Percentiles rank a stretch among this genome's conserved stretches.
These are phyloP conservation scores for Penicillium manginii DNA, from an alignment of 495 filamentous ascomycete species.

Conservation along the genomic window DNA sequence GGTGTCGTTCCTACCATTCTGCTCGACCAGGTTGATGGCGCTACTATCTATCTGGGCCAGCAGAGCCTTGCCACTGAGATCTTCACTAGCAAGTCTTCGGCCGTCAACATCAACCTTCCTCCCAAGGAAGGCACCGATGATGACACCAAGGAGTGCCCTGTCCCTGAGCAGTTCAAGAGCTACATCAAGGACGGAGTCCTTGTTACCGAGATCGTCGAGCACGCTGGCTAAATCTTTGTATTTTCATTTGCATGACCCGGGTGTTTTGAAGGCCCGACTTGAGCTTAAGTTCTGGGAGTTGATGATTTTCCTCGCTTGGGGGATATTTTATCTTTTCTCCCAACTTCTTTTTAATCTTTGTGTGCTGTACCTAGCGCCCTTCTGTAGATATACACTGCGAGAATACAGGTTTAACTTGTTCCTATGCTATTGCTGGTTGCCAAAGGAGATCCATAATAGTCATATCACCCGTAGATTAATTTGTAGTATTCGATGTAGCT, in stretches of 20 bases:
- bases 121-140: constrained; percentile 59
- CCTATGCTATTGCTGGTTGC: background rate
- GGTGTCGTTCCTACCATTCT: constrained; percentile 83
- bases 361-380: constrained; percentile 26
- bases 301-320: constrained; percentile 7
- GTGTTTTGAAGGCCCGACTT: background rate
- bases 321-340: background rate
- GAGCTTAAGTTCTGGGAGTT: background rate
- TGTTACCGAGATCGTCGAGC: constrained; percentile 87
- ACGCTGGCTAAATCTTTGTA: constrained; percentile 61
- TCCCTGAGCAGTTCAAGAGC: constrained; percentile 90
- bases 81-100: constrained; percentile 82
- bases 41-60: constrained; percentile 79
- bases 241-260: background rate
- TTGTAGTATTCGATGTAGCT: no score
- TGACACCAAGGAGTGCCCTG: constrained; percentile 81
- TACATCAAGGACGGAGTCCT: constrained; percentile 74
- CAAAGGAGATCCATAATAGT: no score
- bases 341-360: constrained; percentile 10
- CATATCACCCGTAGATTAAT: no score
- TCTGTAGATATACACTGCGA: constrained; percentile 30
- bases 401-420: constrained; percentile 15
- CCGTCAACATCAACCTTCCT: constrained; percentile 83
- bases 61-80: constrained; percentile 78
- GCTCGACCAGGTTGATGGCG: constrained; percentile 92